These are phyloP conservation scores for Asterophora parasitica DNA, from an alignment of 768 basidiomycete species.

Conservation along the genomic window DNA sequence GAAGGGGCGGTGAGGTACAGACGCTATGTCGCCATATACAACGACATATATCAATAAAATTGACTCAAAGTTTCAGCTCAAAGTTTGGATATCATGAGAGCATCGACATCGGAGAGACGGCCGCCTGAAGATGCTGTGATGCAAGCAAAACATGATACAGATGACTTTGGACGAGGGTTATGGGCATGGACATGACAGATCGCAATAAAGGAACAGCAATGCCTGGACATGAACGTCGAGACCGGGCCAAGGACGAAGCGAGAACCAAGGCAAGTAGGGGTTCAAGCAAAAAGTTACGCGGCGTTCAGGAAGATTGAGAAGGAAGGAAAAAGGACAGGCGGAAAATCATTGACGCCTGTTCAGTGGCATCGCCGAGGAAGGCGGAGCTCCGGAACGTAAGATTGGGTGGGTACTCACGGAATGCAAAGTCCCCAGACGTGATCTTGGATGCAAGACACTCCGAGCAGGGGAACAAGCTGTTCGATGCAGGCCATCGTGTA, in stretches of 20 bases:
- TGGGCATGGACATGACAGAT: too few relatives aligned
- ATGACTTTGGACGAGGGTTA: too few relatives aligned
- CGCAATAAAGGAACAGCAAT: neutral
- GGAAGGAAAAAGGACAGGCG: neutral
- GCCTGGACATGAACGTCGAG: too few relatives aligned
- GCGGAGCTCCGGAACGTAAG: slow-evolving; percentile 1
- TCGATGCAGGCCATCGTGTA: slow-evolving; percentile 74
- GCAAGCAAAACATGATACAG: too few relatives aligned
- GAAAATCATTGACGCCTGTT: neutral
- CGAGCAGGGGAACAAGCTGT: slow-evolving; percentile 65
- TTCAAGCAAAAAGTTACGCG: neutral
- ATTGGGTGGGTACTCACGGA: slow-evolving; percentile 44
- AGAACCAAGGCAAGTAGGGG: too few relatives aligned
- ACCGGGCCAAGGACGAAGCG: too few relatives aligned
- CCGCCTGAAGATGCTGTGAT: neutral
- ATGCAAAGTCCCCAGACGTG: slow-evolving; percentile 57
- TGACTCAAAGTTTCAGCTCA: neutral
- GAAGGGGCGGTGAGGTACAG: neutral
- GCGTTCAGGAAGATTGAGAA: neutral
- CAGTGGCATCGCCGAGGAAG: neutral
- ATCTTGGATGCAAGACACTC: slow-evolving; percentile 45
- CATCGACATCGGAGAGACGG: neutral
- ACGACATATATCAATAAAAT: neutral
- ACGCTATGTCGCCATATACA: neutral
- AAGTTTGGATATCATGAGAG: neutral